Evolutionary conservation across 2,329 filamentous ascomycete genomes (phyloP), one percentile per base, ranked within the genome.

Genomic region (Fusarium pseudocircinatum): DNA sequence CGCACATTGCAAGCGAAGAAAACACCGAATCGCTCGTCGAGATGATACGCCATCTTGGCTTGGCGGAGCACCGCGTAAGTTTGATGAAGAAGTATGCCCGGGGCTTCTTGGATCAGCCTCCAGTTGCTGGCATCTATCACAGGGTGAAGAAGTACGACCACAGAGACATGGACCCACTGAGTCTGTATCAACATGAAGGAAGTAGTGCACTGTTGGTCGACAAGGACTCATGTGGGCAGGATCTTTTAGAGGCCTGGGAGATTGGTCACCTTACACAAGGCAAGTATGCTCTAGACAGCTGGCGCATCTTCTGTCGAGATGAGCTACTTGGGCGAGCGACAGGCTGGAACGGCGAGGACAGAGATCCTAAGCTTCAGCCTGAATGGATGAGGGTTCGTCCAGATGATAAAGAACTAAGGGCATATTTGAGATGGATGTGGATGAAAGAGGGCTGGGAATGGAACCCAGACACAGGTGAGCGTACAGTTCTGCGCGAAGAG

Each of bases 231-330:
- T 54, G 52, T 14, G 39, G 26, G 16, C 58, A 65, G 24, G 76
- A 79, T 28, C 49, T 79, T 24, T 50, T 80, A 26, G 84, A 86
- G 16, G 88, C 89, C 0, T 97, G 94, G 91, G 95, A 98, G 78
- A 93, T 97, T 67, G 94, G 92, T 0, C 94, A 97, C 80, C 84
- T 98, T 64, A 95, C 94, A 0, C 91, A 94, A 60, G 94, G 95
- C 22, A 87, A 90, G 4, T 98, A 98, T 81, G 93, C 94, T 1
- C 85, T 96, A 54, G 95, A 98, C 81, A 95, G 93, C 78, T 98
- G 94, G 93, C 90, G 95, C 7, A 97, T 98, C 72, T 98, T 98
- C 81, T 97, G 94, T 80, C 90, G 95, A 4, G 95, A 98, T 79
- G 85, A 87, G 37, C 81, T 97, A 30, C 88, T 95, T 13, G 92